Base-by-base conservation (phyloP, 2,329 filamentous ascomycete species). In the Penicillium italicum region DNA sequence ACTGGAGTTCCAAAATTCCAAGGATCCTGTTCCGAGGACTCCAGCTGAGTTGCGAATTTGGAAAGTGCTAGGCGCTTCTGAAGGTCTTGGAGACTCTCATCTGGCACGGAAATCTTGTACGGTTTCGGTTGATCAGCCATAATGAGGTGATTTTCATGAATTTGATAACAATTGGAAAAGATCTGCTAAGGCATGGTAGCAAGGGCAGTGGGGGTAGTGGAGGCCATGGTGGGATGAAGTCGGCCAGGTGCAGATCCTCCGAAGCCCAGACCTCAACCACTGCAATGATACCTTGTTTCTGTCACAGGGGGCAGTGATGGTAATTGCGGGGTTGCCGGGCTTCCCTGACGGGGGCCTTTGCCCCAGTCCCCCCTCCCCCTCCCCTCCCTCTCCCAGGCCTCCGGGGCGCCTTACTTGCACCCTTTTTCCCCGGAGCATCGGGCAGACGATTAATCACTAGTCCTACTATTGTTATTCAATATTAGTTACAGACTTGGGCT, bases 1-100 rank as follows among this genome's bases (percentile, higher is more conserved):
- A 42, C 50, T 2, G 63, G 63, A 6, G 60, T 57, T 7, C 63
- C 63, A 37, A 62, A 60, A 9, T 63, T 55, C 63, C 63, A 65
- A 1, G 41, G 31, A 45, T 63, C 55, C 24, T 65, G 55, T 8
- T 61, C 53, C 3, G 56, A 5, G 3, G 61, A 62, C 40, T 63
- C 59, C 3, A 65, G 47, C 33, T 66, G 63, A 3, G 53, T 57
- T 14, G 62, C 34, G 11, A 61, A 56, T 22, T 55, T 62, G 11
- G 61, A 53, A 20, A 53, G 38, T n/a, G 58, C 44, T 22, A 66
- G 53, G 14, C 63, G 63, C 30, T 63, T 61, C 31, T 60, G 50
- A 14, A 66, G 61, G 22, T 63, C 53, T 20, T 61, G 33, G 5
- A 66, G 57, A 8, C 12, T 43, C 11, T 59, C 49, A 24, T 62